phyloP scores from a whole-genome alignment of 352 stramenopile species.

The Phytophthora megakarya region DNA sequence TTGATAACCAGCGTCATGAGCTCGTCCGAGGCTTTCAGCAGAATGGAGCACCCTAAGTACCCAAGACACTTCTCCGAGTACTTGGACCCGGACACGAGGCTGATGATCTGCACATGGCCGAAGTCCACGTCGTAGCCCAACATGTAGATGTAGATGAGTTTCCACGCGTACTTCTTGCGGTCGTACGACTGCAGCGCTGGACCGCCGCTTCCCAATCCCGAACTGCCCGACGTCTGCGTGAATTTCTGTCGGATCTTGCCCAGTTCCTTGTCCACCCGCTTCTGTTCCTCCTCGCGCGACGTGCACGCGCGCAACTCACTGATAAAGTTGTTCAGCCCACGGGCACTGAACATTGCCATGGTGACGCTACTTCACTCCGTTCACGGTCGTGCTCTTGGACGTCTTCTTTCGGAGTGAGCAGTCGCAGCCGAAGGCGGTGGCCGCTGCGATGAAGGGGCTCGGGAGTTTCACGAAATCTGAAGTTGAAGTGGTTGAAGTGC shows the following conservation, averaged over 20 bases:
- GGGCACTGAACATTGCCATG: constrained; percentile 84
- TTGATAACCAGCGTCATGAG: constrained; percentile 94
- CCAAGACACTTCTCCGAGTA: constrained; percentile 95
- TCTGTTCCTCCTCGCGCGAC: constrained; percentile 93
- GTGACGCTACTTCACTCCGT: constrained; percentile 3
- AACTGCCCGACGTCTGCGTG: constrained; percentile 57
- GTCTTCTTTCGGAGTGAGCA: constrained; percentile 27
- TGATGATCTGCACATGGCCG: constrained; percentile 97
- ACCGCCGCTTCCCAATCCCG: constrained; percentile 25
- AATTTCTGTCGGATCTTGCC: constrained; percentile 98
- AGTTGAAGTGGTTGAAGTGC: constrained; percentile 16
- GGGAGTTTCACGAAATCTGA: constrained; percentile 21
- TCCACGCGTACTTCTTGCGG: constrained; percentile 99
- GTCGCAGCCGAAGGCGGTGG: not conserved
- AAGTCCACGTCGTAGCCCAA: constrained; percentile 99
- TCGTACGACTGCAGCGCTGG: constrained; percentile 93
- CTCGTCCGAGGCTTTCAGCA: constrained; percentile 92
- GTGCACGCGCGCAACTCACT: constrained; percentile 73
- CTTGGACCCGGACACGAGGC: constrained; percentile 93
- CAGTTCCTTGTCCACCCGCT: constrained; percentile 97
- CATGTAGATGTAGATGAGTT: constrained; percentile 99
- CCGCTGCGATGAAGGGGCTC: constrained; percentile 8
- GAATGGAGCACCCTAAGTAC: constrained; percentile 96
- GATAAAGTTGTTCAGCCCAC: constrained; percentile 86
- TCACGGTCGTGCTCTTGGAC: not conserved